phyloP scores from a whole-genome alignment of 2,329 filamentous ascomycete genomes.

The Fusarium sterilihyphosum region DNA sequence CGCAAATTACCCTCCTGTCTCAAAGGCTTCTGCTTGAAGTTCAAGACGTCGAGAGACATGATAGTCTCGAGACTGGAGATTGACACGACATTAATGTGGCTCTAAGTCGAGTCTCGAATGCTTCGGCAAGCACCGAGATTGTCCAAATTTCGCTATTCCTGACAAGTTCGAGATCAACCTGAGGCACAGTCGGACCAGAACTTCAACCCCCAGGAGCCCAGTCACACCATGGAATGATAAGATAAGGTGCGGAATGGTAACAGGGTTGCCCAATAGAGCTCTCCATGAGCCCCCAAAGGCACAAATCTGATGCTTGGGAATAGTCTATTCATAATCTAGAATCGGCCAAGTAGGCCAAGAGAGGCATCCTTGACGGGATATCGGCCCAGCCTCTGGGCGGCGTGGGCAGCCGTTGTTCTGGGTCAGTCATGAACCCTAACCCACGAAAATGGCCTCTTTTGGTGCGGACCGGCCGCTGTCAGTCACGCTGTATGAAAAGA shows the following conservation, averaged over 20 bases:
- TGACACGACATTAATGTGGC: neutral
- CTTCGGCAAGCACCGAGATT: neutral
- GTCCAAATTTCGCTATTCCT: neutral
- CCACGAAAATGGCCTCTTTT: neutral
- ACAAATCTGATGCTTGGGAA: neutral
- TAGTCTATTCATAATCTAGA: neutral
- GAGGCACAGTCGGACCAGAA: neutral
- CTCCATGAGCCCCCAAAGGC: neutral
- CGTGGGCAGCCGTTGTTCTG: constrained; percentile 4
- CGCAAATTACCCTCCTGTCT: neutral
- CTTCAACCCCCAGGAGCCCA: neutral
- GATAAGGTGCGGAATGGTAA: neutral
- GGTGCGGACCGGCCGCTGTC: neutral
- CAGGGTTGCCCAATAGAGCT: neutral
- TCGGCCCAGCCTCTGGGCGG: constrained; percentile 20
- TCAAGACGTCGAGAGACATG: neutral
- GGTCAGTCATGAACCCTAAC: constrained; percentile 22
- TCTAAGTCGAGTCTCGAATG: neutral
- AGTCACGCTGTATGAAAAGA: neutral
- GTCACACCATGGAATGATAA: neutral
- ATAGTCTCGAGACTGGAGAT: no score
- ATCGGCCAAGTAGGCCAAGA: constrained; percentile 6
- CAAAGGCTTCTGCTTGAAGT: neutral
- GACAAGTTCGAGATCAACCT: neutral
- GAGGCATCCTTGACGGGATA: constrained; percentile 10